A percentile compares a stretch with the other conserved stretches of the same genome.
phyloP scores from a whole-genome alignment of 768 basidiomycete genomes.

The Kwoniella heveanensis region DNA sequence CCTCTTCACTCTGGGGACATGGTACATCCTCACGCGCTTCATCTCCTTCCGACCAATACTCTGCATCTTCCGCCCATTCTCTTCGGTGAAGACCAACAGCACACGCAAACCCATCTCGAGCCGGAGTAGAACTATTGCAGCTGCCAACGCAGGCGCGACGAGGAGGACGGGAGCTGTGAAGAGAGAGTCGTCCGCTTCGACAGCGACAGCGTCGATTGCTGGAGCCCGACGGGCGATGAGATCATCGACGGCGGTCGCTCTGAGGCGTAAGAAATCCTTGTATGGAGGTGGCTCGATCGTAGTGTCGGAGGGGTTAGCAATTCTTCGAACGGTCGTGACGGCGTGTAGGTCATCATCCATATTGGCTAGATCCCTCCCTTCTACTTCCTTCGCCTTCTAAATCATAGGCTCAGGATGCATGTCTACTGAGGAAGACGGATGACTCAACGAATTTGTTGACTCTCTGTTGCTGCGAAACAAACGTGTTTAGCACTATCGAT shows the following conservation, averaged over 20 bases:
- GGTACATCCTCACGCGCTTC: constrained; percentile 10
- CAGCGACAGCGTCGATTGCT: too few species aligned
- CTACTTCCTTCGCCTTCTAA: too few species aligned
- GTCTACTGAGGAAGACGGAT: too few species aligned
- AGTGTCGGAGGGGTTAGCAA: background rate
- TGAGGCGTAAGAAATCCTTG: background rate
- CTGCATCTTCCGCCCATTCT: background rate
- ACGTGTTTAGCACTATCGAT: constrained; percentile 6
- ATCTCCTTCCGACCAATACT: constrained; percentile 5
- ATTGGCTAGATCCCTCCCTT: too few species aligned
- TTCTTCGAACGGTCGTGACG: background rate
- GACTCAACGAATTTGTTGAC: too few species aligned
- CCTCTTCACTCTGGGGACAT: constrained; percentile 10
- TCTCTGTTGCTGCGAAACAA: too few species aligned
- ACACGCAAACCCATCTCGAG: too few species aligned
- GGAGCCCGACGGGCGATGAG: too few species aligned
- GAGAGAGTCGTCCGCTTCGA: background rate
- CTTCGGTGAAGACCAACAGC: too few species aligned
- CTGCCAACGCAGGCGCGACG: too few species aligned
- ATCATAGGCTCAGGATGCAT: too few species aligned
- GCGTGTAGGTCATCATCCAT: constrained; percentile 9
- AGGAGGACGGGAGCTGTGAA: background rate
- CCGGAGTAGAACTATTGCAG: too few species aligned
- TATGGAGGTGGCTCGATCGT: background rate
- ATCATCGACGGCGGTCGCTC: background rate